Evolutionary conservation across 2,329 filamentous ascomycete species (phyloP), one percentile per base, ranked within the genome.

Genomic region (Apiospora rasikravindrae): DNA sequence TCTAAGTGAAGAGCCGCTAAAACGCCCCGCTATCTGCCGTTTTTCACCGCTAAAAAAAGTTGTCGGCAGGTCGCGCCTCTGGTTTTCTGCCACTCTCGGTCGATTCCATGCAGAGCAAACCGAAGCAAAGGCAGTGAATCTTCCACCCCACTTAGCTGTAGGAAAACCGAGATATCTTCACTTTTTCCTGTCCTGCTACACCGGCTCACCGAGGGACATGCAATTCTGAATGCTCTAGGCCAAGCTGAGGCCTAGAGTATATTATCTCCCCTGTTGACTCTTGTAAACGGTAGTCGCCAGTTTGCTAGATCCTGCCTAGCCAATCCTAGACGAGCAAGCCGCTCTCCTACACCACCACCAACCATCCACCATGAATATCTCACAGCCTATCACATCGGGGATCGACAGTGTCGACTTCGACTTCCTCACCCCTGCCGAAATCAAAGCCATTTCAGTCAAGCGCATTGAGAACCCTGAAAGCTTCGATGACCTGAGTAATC

Each of bases 401-500:
- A 93, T 99, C 79, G 90, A 92, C 81, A 92, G 92, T 81, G 94
- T 99, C 79, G 94, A 97, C 81, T 99, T 99, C 83, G 92, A 91
- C 66, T 94, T 97, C 80, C 90, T 98, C 77, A 91, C 93, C 26
- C 88, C 91, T 69, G 87, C 92, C 73, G 96, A 99, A 82, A 95
- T 99, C 81, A 91, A 92, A 81, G 89, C 91, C 73, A 91, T 98
- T 77, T 99, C 96, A 11, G 96, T 98, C 76, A 96, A 96, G 86
- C 91, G 92, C 83, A 97, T 99, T 78, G 93, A 97, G 80, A 97
- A 97, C 85, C 92, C 95, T 69, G 94, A 90, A 76, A 98, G 96
- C n/a, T 96, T 98, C 82, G 96, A 98, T 83, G 94, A 91, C 72
- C 90, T 98, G 71, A 88, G 97, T 76, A 95, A 98, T 78, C 95